phyloP scores from a whole-genome alignment of 345 rosid species.

The Corymbia maculata region DNA sequence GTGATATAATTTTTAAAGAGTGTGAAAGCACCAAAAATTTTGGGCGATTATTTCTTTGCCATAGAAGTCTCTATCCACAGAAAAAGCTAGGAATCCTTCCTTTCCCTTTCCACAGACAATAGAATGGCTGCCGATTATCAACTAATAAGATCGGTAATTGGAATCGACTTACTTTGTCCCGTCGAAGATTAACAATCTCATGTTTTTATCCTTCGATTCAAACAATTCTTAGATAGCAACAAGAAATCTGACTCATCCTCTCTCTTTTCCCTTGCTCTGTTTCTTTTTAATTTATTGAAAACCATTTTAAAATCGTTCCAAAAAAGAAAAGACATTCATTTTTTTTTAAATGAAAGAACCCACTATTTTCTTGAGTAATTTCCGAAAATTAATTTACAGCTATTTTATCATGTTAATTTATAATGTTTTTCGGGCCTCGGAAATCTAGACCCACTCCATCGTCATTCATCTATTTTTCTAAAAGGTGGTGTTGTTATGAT shows the following conservation, averaged over 20 bases:
- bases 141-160: neutral
- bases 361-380: neutral
- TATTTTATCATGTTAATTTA: neutral
- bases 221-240: neutral
- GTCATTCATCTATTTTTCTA: neutral
- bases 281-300: neutral
- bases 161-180: neutral
- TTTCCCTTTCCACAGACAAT: neutral
- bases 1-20: neutral
- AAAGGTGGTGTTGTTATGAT: neutral
- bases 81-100: neutral
- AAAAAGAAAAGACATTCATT: neutral
- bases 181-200: neutral
- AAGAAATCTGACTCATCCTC: neutral
- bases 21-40: neutral
- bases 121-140: neutral
- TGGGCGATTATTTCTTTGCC: neutral
- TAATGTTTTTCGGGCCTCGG: neutral
- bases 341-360: neutral
- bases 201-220: neutral
- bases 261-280: neutral
- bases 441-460: neutral
- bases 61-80: neutral
- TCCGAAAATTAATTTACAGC: neutral
- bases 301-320: neutral